phyloP scores from a whole-genome alignment of 75 land plant genomes.

The Pseudotsuga menziesii region DNA sequence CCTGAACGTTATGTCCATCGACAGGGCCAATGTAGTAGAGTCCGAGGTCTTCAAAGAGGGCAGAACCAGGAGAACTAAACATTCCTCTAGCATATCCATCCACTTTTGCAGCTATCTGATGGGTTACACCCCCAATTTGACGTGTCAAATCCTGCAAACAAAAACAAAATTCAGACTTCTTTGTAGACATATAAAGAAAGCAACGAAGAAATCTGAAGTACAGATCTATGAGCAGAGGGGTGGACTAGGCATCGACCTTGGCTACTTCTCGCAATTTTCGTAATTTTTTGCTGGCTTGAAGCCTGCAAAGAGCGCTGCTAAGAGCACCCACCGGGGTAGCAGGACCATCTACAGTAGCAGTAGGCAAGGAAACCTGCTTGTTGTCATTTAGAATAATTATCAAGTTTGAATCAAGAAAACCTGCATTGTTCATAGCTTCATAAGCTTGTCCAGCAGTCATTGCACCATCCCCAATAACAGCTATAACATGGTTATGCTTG shows the following conservation, averaged over 20 bases:
- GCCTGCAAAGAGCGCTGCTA: constrained; percentile 85
- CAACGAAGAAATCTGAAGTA: background rate
- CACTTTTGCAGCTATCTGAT: constrained; percentile 80
- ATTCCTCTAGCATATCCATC: constrained; percentile 91
- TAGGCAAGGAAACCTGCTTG: constrained; percentile 88
- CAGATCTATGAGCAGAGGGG: background rate
- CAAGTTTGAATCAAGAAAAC: constrained; percentile 94
- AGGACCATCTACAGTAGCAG: constrained; percentile 92
- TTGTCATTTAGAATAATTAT: constrained; percentile 97
- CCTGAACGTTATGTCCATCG: constrained; percentile 80
- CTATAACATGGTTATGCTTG: constrained; percentile 73
- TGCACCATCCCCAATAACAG: constrained; percentile 96
- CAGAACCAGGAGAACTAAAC: constrained; percentile 82
- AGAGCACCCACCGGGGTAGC: constrained; percentile 91
- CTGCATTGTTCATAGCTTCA: constrained; percentile 99
- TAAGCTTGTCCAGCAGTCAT: constrained; percentile 99
- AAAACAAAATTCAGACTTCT: background rate
- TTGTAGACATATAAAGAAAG: background rate
- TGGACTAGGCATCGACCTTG: constrained; percentile 43
- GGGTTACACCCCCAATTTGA: constrained; percentile 77
- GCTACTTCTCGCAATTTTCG: constrained; percentile 96
- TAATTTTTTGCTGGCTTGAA: constrained; percentile 90
- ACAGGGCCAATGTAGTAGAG: constrained; percentile 91
- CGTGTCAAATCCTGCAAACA: constrained; percentile 57
- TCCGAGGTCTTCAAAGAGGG: constrained; percentile 85